Conservation (phyloP, 1,284 basidiomycete genomes). For the Schizopora paradoxa region DNA sequence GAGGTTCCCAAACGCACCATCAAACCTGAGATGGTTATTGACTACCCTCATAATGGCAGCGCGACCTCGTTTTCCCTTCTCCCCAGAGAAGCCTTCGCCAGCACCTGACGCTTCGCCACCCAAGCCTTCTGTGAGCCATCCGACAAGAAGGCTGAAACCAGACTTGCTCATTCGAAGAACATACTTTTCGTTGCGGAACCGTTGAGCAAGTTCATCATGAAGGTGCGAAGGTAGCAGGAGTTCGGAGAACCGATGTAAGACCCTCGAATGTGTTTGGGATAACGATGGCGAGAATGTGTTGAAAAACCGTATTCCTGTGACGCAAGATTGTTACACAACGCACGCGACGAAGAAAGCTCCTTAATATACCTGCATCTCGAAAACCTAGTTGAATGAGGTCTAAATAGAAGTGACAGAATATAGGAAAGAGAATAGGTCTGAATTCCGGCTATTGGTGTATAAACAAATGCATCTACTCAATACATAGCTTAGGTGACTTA, state of each 20-base stretch:
- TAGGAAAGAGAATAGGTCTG: constrained; percentile 87
- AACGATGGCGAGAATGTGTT: constrained; percentile 67
- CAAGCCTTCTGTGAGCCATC: constrained; percentile 93
- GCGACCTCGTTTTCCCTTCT: constrained; percentile 72
- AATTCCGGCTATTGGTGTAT: constrained; percentile 73
- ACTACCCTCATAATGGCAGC: constrained; percentile 90
- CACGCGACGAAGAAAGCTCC: background rate
- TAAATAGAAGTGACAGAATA: constrained; percentile 96
- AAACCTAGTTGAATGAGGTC: constrained; percentile 90
- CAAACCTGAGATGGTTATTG: constrained; percentile 88
- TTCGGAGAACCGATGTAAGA: constrained; percentile 78
- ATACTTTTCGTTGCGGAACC: constrained; percentile 90
- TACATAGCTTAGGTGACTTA: constrained; percentile 31
- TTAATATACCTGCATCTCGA: constrained; percentile 74
- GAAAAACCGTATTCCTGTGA: constrained; percentile 71
- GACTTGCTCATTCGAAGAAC: constrained; percentile 87
- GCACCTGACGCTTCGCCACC: constrained; percentile 80
- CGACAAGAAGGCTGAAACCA: constrained; percentile 87
- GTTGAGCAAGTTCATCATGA: constrained; percentile 78
- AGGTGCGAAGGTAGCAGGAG: constrained; percentile 84
- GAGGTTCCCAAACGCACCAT: constrained; percentile 51
- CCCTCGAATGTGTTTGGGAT: constrained; percentile 62
- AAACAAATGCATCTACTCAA: constrained; percentile 3
- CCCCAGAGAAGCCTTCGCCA: constrained; percentile 78
- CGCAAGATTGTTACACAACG: constrained; percentile 6